Evolutionary conservation across 805 yeast genomes (phyloP).

Genomic region (Myxozyma kluyveri): DNA sequence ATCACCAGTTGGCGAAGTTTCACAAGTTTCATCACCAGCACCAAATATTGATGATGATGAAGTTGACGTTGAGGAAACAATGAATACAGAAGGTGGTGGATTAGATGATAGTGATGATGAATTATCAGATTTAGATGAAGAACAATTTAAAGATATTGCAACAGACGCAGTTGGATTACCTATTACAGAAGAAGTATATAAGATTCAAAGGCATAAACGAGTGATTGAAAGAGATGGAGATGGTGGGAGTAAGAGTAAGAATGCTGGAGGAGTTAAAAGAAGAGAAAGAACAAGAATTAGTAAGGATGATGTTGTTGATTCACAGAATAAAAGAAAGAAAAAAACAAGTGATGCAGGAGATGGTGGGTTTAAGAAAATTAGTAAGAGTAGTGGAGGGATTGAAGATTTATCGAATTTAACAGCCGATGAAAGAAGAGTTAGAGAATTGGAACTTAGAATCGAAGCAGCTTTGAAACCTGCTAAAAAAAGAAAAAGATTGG

Average conservation of each 20-base stretch:
- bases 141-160: slow-evolving; percentile 37
- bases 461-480: slow-evolving; percentile 72
- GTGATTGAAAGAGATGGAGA: slow-evolving; percentile 19
- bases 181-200: slow-evolving; percentile 43
- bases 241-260: slow-evolving; percentile 13
- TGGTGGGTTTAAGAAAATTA: slow-evolving; percentile 18
- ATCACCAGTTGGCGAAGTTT: too few species aligned
- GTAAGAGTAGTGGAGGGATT: slow-evolving; percentile 9
- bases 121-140: slow-evolving; percentile 44
- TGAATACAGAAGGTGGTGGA: slow-evolving; percentile 4
- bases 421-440: slow-evolving; percentile 49
- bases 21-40: background rate
- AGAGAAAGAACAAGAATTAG: slow-evolving; percentile 21
- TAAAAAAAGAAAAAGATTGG: slow-evolving; percentile 56
- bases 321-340: slow-evolving; percentile 1
- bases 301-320: slow-evolving; percentile 7
- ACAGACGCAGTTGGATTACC: slow-evolving; percentile 34
- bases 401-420: slow-evolving; percentile 10
- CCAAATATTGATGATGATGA: slow-evolving; percentile 12
- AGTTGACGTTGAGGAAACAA: slow-evolving; percentile 15
- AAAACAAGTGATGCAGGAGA: background rate
- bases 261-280: slow-evolving; percentile 14
- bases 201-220: slow-evolving; percentile 40
- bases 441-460: slow-evolving; percentile 76
- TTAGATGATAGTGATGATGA: slow-evolving; percentile 36